Evolutionary conservation across 345 rosid genomes (phyloP), one percentile per base, ranked within the genome.

Genomic region (Hibiscus syriacus): DNA sequence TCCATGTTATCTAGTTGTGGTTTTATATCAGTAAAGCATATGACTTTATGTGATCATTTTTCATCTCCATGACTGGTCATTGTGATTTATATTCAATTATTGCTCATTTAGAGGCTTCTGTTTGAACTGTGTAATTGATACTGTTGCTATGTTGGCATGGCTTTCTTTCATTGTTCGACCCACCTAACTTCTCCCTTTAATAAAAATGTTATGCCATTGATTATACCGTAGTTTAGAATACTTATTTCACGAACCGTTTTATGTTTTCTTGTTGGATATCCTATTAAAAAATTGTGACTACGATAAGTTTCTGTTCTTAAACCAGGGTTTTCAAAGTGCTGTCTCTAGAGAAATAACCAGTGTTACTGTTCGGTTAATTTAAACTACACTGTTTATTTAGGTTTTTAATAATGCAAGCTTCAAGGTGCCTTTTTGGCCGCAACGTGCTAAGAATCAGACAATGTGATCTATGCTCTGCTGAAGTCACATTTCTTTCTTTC

Each of bases 71-170:
- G 8, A n/a, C 38, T 64, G 27, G 10, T 36, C 56, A n/a, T 70
- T 26, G 22, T 38, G 29, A 59, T 52, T 60, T 62, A 10, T 14
- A 13, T n/a, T 25, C 29, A 48, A 52, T 53, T 14, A 29, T 53
- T 59, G 70, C 64, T 64, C 5, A 25, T 64, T 26, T 13, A 25
- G 29, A 32, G 36, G 43, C 50, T 29, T 68, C 64, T 62, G 52
- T 43, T 70, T 48, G 41, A 55, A 19, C 23, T 69, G 26, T 38
- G 13, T 27, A 70, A n/a, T 49, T 64, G 55, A 49, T 49, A 25
- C 7, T 11, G 48, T 53, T 56, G 66, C 53, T 69, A 64, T 36
- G 4, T 26, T 3, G 52, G 62, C 34, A 49, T 56, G 48, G 0
- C 29, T 11, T 66, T 55, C 29, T 52, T 66, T 34, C 20, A 4